Evolutionary conservation across 192 early-diverging fungal genomes (phyloP).

Genomic region (Podila horticola): DNA sequence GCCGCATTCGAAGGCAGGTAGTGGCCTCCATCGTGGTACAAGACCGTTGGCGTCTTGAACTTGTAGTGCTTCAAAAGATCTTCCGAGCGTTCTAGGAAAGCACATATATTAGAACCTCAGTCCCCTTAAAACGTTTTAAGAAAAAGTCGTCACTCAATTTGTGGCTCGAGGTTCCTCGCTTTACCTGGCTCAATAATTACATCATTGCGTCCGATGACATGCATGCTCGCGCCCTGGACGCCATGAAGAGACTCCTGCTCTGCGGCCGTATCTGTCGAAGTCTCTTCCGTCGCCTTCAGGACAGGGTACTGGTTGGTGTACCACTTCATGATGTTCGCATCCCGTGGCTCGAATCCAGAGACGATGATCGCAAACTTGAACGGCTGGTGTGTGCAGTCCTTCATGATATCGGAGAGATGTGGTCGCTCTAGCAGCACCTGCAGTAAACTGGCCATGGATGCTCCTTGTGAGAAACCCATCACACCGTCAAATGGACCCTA

Average conservation of each 20-base stretch:
- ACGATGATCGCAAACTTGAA: constrained; percentile 60
- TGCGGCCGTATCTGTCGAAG: neutral
- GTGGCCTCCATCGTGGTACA: constrained; percentile 49
- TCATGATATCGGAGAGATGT: constrained; percentile 44
- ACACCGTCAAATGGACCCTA: constrained; percentile 67
- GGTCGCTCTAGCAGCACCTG: constrained; percentile 54
- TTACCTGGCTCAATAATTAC: constrained; percentile 49
- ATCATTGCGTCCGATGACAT: constrained; percentile 39
- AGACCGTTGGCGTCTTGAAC: constrained; percentile 12
- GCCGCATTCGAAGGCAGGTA: constrained; percentile 43
- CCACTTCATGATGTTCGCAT: constrained; percentile 27
- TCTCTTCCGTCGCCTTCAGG: neutral
- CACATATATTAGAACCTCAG: neutral
- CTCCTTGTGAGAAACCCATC: constrained; percentile 68
- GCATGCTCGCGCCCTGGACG: constrained; percentile 48
- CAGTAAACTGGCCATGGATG: constrained; percentile 59
- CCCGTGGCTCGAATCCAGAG: constrained; percentile 56
- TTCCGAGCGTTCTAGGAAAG: constrained; percentile 26
- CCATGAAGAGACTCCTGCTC: constrained; percentile 17
- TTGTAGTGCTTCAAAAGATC: constrained; percentile 35
- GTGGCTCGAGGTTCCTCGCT: too few relatives aligned
- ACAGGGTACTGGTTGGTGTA: constrained; percentile 34
- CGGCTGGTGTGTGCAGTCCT: constrained; percentile 32
- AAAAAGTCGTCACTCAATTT: neutral
- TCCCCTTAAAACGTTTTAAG: neutral